phyloP scores from a whole-genome alignment of 352 stramenopile species.

The Phytophthora foliorum region DNA sequence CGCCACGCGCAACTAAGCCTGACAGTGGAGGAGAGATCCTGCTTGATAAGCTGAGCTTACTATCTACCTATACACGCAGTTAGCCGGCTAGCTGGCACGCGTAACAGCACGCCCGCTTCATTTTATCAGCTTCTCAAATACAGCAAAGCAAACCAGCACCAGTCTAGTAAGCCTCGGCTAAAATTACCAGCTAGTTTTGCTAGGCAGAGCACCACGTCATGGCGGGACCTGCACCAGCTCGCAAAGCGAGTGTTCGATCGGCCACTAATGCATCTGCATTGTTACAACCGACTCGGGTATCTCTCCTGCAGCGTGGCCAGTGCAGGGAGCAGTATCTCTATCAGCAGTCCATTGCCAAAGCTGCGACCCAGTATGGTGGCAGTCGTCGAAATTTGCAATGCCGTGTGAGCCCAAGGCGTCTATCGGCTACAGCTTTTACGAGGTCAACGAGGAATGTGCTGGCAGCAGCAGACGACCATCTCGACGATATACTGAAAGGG shows the following conservation, averaged over 20 bases:
- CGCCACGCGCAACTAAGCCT: conserved; percentile 55
- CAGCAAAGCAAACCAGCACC: conserved; percentile 22
- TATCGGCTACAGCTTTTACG: conserved; percentile 27
- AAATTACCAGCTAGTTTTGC: conserved; percentile 19
- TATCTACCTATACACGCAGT: conserved; percentile 37
- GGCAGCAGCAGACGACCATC: conserved; percentile 29
- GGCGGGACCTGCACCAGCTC: not conserved
- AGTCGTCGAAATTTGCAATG: not conserved
- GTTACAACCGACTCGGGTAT: conserved; percentile 21
- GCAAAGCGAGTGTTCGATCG: conserved; percentile 1
- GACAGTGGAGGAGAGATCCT: conserved; percentile 1
- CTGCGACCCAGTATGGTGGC: not conserved
- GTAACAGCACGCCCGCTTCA: conserved; percentile 17
- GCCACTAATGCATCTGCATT: not conserved
- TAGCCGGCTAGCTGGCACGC: conserved; percentile 25
- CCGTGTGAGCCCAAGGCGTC: not conserved
- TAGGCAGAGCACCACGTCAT: conserved; percentile 9
- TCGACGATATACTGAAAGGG: conserved; percentile 31
- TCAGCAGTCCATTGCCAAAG: conserved; percentile 13
- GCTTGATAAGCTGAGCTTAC: conserved; percentile 38
- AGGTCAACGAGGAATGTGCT: conserved; percentile 35
- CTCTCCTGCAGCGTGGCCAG: conserved; percentile 29
- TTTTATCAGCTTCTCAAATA: conserved; percentile 44
- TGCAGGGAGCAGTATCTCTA: conserved; percentile 16
- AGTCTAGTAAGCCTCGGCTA: too few species aligned